Percentiles rank a stretch among this genome's conserved stretches.
Conservation (phyloP, 2,329 filamentous ascomycete species). For the Paraphoma chrysanthemicola region DNA sequence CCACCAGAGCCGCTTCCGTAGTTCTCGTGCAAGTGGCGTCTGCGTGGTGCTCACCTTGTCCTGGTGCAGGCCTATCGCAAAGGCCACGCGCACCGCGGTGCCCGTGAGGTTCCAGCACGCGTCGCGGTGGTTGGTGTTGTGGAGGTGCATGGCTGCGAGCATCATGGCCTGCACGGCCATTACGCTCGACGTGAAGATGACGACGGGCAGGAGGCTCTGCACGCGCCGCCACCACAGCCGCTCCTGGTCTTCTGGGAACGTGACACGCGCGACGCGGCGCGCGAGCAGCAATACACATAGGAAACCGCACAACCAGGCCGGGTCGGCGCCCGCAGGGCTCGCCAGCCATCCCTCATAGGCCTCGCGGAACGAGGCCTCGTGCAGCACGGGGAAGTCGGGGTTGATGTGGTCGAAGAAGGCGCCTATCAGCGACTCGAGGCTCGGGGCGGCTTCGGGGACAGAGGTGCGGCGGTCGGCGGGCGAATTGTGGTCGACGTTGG, state of each 20-base stretch:
- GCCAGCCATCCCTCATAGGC: constrained; percentile 47
- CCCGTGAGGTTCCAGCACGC: constrained; percentile 55
- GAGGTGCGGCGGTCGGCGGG: constrained; percentile 26
- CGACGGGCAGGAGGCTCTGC: constrained; percentile 50
- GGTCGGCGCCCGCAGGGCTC: constrained; percentile 42
- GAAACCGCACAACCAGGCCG: constrained; percentile 52
- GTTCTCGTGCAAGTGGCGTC: constrained; percentile 49
- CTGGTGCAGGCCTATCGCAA: constrained; percentile 54
- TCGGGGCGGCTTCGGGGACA: constrained; percentile 19
- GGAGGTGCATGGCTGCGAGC: constrained; percentile 53
- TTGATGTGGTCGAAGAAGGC: constrained; percentile 54
- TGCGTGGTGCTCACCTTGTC: constrained; percentile 46
- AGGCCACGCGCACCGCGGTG: constrained; percentile 52
- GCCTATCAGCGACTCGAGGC: constrained; percentile 46
- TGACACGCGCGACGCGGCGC: constrained; percentile 42
- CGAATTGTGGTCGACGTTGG: constrained; percentile 28
- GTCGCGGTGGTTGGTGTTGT: constrained; percentile 55
- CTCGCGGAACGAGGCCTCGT: constrained; percentile 53
- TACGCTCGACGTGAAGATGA: constrained; percentile 53
- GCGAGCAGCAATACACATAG: constrained; percentile 52
- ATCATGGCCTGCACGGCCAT: constrained; percentile 52
- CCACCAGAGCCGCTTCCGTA: constrained; percentile 63
- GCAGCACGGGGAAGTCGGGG: constrained; percentile 52
- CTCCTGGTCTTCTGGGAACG: constrained; percentile 48
- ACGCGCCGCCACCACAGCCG: constrained; percentile 52